Conservation (phyloP, 495 filamentous ascomycete species). For the Aspergillus bertholletiae region DNA sequence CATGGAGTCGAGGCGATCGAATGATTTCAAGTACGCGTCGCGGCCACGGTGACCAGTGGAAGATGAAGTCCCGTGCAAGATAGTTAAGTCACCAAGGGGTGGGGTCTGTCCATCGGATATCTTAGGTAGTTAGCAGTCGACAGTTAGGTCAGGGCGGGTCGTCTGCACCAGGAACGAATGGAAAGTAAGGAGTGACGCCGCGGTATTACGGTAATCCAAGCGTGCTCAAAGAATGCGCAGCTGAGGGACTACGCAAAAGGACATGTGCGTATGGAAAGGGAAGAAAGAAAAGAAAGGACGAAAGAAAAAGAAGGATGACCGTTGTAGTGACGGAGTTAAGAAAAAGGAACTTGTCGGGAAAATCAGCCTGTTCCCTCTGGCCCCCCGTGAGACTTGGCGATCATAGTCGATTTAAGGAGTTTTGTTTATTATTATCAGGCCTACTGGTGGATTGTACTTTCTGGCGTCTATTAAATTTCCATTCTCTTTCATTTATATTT, state of each 20-base stretch:
- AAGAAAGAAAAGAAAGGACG: neutral
- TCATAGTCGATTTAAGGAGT: conserved; percentile 1
- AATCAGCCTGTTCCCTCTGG: conserved; percentile 9
- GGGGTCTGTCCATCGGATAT: conserved; percentile 16
- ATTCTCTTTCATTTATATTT: no score
- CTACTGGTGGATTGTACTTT: neutral
- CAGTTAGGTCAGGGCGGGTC: conserved; percentile 4
- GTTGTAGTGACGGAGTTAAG: conserved; percentile 1
- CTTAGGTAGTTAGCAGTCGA: neutral
- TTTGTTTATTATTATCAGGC: neutral
- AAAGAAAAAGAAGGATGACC: conserved; percentile 5
- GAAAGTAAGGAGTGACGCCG: neutral
- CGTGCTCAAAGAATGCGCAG: neutral
- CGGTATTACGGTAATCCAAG: neutral
- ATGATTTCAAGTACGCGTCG: neutral
- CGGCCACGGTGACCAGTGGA: neutral
- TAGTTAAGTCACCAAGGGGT: conserved; percentile 10
- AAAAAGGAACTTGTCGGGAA: conserved; percentile 10
- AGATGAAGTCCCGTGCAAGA: neutral
- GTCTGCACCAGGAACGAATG: conserved; percentile 2
- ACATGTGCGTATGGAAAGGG: neutral
- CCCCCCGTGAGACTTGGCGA: conserved; percentile 16
- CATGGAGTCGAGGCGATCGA: neutral
- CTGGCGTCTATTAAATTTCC: neutral
- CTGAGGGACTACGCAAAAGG: neutral